A percentile compares a stretch with the other conserved stretches of the same genome.
These are phyloP conservation scores for Cajanus cajan DNA, from an alignment of 306 rosid genomes.

Conservation along the genomic window DNA sequence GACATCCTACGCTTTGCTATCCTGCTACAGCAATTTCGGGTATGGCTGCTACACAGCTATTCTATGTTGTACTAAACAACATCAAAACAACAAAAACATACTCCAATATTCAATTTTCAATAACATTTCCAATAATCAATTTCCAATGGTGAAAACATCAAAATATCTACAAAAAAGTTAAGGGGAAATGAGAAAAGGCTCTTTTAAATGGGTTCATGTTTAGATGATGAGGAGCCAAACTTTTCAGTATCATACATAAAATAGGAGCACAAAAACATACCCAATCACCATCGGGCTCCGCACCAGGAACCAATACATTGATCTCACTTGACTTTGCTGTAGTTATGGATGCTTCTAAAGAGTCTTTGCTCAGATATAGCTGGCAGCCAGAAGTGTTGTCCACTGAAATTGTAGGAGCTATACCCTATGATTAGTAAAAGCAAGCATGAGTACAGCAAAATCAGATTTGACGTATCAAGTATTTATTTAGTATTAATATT, in stretches of 20 bases:
- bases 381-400: constrained; percentile 94
- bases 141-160: neutral
- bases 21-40: neutral
- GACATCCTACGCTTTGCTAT: neutral
- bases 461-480: neutral
- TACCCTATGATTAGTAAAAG: constrained; percentile 58
- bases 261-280: constrained; percentile 50
- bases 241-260: neutral
- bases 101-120: constrained; percentile 5
- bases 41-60: neutral
- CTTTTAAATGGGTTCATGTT: neutral
- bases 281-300: constrained; percentile 81
- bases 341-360: constrained; percentile 74
- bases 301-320: constrained; percentile 85
- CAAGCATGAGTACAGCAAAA: constrained; percentile 7
- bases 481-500: neutral
- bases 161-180: constrained; percentile 1
- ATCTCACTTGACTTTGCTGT: constrained; percentile 97
- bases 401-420: constrained; percentile 89
- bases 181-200: neutral
- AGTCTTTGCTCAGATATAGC: constrained; percentile 83
- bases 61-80: neutral
- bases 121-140: neutral
- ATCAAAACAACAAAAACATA: neutral
- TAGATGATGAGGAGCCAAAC: constrained; percentile 4